Conservation (phyloP, 345 rosid species). For the Trapa bicornis region DNA sequence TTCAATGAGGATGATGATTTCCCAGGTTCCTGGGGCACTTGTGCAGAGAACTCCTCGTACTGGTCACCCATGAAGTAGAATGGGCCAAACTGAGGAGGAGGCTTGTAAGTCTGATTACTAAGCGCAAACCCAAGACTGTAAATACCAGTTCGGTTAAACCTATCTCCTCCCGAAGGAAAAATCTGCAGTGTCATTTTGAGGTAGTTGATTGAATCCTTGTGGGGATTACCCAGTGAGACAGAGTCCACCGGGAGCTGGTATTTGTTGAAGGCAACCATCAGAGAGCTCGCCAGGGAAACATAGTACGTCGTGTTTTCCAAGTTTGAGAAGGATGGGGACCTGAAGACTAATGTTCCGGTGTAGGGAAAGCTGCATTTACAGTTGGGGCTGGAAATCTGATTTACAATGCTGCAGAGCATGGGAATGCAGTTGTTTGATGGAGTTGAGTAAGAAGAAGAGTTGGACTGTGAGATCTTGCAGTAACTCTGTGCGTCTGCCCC, state of each 20-base stretch:
- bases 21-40: constrained; percentile 10
- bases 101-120: constrained; percentile 55
- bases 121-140: constrained; percentile 32
- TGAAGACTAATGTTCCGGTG: constrained; percentile 47
- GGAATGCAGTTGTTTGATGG: constrained; percentile 33
- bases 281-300: constrained; percentile 15
- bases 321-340: constrained; percentile 59
- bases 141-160: constrained; percentile 38
- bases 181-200: constrained; percentile 31
- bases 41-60: constrained; percentile 41
- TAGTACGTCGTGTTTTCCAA: constrained; percentile 27
- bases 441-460: constrained; percentile 27
- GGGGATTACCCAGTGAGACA: constrained; percentile 40
- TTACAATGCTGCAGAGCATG: constrained; percentile 24
- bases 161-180: constrained; percentile 38
- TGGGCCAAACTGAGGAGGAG: constrained; percentile 51
- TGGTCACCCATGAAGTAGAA: constrained; percentile 26
- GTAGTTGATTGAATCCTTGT: constrained; percentile 28
- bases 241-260: constrained; percentile 52
- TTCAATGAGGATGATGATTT: constrained; percentile 22
- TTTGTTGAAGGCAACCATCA: constrained; percentile 18
- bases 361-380: constrained; percentile 60
- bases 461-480: constrained; percentile 24
- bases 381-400: constrained; percentile 37
- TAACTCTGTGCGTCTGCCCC: constrained; percentile 15